Evolutionary conservation across 2,329 filamentous ascomycete species (phyloP), one percentile per base, ranked within the genome.

Genomic region (Colletotrichum agaves): DNA sequence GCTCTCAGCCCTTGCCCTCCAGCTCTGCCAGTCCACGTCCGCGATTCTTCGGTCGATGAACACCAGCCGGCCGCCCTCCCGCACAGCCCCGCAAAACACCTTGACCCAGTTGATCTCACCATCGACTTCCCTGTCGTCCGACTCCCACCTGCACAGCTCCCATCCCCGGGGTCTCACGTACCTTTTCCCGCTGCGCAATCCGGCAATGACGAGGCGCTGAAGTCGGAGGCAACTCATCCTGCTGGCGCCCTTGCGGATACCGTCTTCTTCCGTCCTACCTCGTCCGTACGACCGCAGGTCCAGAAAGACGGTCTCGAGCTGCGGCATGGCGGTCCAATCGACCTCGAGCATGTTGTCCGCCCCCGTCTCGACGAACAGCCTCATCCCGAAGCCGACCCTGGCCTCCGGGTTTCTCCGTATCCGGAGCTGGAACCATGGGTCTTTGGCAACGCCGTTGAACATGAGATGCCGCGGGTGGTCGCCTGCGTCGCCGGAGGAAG

Each of bases 51-150:
- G 49, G 4, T 70, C 69, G 11, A 69, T 53, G 11, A 70, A 62
- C 43, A 70, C 19, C 37, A 70, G 3, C 23, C 27, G 31, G 5
- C 69, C 69, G 15, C 57, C 61, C 35, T 69, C 55, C 8, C 52
- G 49, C 17, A 70, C 27, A 7, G 66, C 66, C 50, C 61, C 61
- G 19, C 52, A 39, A 33, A 70, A 65, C 52, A 49, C 65, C 49
- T 63, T 60, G 53, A 66, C 56, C 66, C 69, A 69, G 21, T 69
- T 69, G n/a, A 69, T 21, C 21, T 17, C 39, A 39, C 52, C 55
- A 5, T 55, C 61, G 5, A 39, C 41, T 43, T 69, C 39, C 15
- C 35, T 21, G 5, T 66, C 66, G 11, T 62, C 66, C 11, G 15
- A 41, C 35, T 62, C 55, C 61, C 53, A 58, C 10, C 46, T 61